Evolutionary conservation across 176 grass and related monocot species (phyloP).

Genomic region (Coix lacrymajobi): DNA sequence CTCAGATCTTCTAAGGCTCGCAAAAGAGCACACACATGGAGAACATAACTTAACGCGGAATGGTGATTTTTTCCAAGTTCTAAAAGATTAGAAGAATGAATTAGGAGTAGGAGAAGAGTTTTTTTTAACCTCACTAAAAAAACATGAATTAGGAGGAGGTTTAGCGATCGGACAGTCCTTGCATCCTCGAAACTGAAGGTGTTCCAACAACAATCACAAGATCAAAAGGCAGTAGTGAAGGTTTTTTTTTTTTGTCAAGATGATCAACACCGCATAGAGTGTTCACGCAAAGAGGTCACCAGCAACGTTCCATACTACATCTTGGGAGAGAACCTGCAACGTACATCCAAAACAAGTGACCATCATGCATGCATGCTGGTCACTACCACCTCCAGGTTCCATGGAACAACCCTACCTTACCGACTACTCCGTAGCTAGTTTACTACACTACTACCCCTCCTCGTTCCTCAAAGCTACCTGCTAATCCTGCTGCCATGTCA

Average conservation of each 20-base stretch:
- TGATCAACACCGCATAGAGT: neutral
- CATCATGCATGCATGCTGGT: conserved; percentile 21
- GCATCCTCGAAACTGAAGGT: neutral
- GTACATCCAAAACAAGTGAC: conserved; percentile 47
- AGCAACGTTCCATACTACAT: conserved; percentile 20
- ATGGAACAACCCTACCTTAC: conserved; percentile 24
- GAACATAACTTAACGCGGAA: no score
- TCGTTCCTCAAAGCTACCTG: conserved; percentile 25
- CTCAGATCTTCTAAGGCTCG: no score
- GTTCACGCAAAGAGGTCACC: neutral
- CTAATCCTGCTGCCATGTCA: neutral
- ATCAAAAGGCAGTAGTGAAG: neutral
- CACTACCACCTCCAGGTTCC: conserved; percentile 55
- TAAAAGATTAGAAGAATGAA: no score
- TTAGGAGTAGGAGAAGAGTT: no score
- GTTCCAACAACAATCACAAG: neutral
- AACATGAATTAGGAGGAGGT: no score
- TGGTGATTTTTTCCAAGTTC: no score
- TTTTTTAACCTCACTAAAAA: no score
- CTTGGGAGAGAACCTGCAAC: conserved; percentile 41
- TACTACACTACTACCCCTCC: neutral
- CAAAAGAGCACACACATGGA: no score
- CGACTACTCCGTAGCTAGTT: neutral
- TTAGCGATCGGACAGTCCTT: neutral
- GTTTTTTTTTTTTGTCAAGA: neutral